Conservation (phyloP, 441 rosid genomes). For the Pelargonium citronellum region DNA sequence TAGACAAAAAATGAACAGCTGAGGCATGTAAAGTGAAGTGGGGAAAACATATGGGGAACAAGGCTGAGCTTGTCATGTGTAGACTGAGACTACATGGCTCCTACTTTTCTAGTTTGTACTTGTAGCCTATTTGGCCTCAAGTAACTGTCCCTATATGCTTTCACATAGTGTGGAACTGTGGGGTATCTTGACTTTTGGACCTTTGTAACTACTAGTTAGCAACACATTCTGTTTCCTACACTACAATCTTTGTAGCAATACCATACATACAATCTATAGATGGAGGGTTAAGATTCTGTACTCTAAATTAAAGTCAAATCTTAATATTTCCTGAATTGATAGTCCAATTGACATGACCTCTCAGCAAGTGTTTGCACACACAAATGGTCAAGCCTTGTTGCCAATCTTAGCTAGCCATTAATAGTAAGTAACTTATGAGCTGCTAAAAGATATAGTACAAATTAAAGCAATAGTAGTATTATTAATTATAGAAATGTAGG, state of each 20-base stretch:
- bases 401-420: not conserved
- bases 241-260: too few relatives aligned
- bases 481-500: too few relatives aligned
- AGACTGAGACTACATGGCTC: not conserved
- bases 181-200: conserved; percentile 2
- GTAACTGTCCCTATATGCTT: not conserved
- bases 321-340: too few relatives aligned
- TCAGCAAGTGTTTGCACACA: too few relatives aligned
- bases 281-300: too few relatives aligned
- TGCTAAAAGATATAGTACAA: too few relatives aligned
- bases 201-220: not conserved
- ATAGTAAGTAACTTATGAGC: not conserved
- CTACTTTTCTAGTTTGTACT: conserved; percentile 5
- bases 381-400: too few relatives aligned
- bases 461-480: too few relatives aligned
- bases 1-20: not conserved
- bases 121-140: not conserved
- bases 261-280: too few relatives aligned
- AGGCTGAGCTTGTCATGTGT: conserved; percentile 7
- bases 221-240: not conserved
- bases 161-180: not conserved
- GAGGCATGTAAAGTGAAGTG: not conserved
- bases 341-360: too few relatives aligned
- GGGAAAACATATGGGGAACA: not conserved
- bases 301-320: too few relatives aligned